Base-by-base conservation (phyloP, 441 rosid genomes). In the Adansonia madagascariensis region DNA sequence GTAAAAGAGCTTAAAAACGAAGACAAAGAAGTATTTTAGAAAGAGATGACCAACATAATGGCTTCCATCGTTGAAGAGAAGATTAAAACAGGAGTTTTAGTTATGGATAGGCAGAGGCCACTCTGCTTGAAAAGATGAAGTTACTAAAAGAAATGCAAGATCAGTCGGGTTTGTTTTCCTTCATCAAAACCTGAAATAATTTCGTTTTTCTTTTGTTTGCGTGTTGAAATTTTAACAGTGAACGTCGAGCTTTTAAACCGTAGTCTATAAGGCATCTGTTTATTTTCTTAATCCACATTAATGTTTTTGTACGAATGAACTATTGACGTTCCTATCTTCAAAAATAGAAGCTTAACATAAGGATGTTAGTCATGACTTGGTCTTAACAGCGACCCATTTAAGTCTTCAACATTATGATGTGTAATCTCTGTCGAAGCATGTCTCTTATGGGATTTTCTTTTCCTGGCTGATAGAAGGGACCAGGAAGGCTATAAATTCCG, bases 111-210 rank as follows among this genome's bases (percentile, higher is more conserved):
- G 76, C 84, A 53, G 88, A 80, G n/a, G 78, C 89, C 72, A 81
- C 86, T 81, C 78, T 93, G 77, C 89, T 91, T 15, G 95, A 95
- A 79, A 95, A 95, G 77, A 89, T 92, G 97, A 95, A 92, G 91
- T 75, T 95, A 74, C 81, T 95, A 75, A 94, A 91, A 65, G 98
- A 90, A 85, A 87, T 88, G 84, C 94, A 90, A 70, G 91, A 91
- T 77, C 98, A 91, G 39, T 88, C 99, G 73, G 98, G 98, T 93
- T 81, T 8, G 90, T 83, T 59, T 53, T 64, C 20, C 77, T 76
- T 65, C 75, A 35, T 75, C 53, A 20, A 53, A 43, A 35, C 73
- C 68, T 60, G 44, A 11, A 10, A 24, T 8, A 12, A 27, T 12
- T 24, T 50, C 7, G 0, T 15, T 52, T 41, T 50, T 20, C 31